Base-by-base conservation (phyloP, 352 stramenopile genomes). In the Phytophthora lateralis region DNA sequence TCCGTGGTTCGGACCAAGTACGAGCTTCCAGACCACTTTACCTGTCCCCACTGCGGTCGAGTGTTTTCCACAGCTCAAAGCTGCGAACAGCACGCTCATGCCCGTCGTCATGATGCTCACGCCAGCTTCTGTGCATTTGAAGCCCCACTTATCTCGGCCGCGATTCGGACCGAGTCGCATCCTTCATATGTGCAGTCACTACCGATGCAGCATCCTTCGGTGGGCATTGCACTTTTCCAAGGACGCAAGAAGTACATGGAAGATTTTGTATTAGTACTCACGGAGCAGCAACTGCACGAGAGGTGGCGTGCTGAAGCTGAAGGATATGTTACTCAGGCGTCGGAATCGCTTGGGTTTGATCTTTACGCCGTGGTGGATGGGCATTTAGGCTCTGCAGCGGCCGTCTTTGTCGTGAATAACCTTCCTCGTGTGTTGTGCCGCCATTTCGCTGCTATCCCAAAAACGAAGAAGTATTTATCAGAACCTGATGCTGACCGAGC, bases 331-430 rank as follows among this genome's bases (percentile, higher is more conserved):
- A 14, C 37, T 8, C 30, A 34, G 11, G 4, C 3, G 6, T 44
- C 20, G 24, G 18, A 61, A 29, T 2, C 63, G 35, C 47, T 76
- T 0, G 79, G 51, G 10, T 90, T 93, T 55, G 82, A 97, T 26
- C 88, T 98, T 53, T 98, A 96, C 67, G 95, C 90, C 11, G 82
- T 99, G n/a, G 91, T 98, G 37, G 96, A 99, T 76, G 96, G 96
- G 1, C 96, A 98, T 63, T 80, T 95, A 48, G 96, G 96, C 14
- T 97, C 89, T 48, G 60, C 89, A 12, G 95, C 94, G 11, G 92
- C 90, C 1, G 84, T 88, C 38, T 98, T 89, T 60, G 88, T 91
- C 9, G 52, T 76, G 3, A 46, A 77, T 11, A 70, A 88, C 24
- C 46, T 91, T 3, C 59, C 75, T 26, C 52, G 53, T 4, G 46